Base-by-base conservation (phyloP, 768 basidiomycete genomes). In the Trametes cingulata region DNA sequence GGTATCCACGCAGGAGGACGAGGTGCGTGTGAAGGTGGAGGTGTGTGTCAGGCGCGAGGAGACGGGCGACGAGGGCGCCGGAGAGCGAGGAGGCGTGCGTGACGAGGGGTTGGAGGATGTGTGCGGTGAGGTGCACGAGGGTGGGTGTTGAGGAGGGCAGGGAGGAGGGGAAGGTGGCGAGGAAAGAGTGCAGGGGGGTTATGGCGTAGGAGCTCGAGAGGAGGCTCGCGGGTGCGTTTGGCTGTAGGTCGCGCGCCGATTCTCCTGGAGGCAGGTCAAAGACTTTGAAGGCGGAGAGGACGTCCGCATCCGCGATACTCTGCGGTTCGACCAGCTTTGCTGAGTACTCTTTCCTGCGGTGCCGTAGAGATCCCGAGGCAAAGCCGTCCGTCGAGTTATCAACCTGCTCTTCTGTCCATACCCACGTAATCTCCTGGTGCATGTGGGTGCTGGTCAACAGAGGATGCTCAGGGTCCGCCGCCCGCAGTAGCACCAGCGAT, bases 21-120 rank as follows among this genome's bases (percentile, higher is more conserved):
- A 92, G 80, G 64, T 93, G 91, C 0, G 83, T 76, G 47, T 79
- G 82, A 37, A 94, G 76, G 64, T 87, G 85, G 51, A 93, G 84
- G n/a, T 80, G 79, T 8, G 84, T 84, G 2, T 81, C 72, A 0
- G 84, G 80, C 13, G 83, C 77, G 10, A 94, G 77, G 69, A 94
- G 85, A 8, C 90, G 76, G 0, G 77, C 74, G 12, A 95, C 78
- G 3, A 95, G 80, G 9, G 88, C 81, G 10, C 77, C 75, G 0
- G 91, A 90, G 51, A 95, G 79, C 7, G 76, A 77, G 41, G 80
- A 76, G n/a, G 84, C 83, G 63, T 88, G 88, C 17, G 76, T 69
- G n/a, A 81, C 69, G 9, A 90, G 84, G 27, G 84, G 86, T 22
- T 72, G 75, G 62, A 91, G 80, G 24, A 88, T 81, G 39, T 86